These are phyloP conservation scores for Coffea eugenioides DNA, from an alignment of 257 asterid species.

Conservation along the genomic window DNA sequence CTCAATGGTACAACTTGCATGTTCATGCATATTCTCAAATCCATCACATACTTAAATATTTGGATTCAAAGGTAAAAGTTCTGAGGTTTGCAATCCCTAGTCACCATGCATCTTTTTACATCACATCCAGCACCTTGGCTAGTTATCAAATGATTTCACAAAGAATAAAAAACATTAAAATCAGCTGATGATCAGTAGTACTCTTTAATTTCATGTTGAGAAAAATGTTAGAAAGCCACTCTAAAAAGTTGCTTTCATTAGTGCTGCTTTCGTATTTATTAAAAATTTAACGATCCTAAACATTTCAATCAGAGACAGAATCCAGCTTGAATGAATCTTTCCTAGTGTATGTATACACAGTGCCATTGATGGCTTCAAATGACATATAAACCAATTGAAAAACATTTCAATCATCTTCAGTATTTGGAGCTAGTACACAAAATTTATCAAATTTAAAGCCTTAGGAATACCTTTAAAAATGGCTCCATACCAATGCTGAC, in stretches of 20 bases:
- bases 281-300: not conserved
- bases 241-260: not conserved
- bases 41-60: not conserved
- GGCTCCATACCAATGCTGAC: not conserved
- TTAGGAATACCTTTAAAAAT: not conserved
- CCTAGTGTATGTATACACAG: too few relatives aligned
- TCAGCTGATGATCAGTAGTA: not conserved
- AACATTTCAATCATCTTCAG: not conserved
- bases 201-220: not conserved
- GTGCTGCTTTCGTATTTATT: not conserved
- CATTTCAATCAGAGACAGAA: not conserved
- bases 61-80: constrained; percentile 1
- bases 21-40: not conserved
- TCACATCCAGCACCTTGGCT: not conserved
- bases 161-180: not conserved
- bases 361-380: not conserved
- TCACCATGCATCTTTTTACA: not conserved
- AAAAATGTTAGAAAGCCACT: not conserved
- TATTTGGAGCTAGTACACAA: not conserved
- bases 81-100: not conserved
- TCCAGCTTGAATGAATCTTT: not conserved
- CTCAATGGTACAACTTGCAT: not conserved
- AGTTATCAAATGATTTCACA: not conserved
- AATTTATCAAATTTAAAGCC: too few relatives aligned
- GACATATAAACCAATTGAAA: not conserved